Percentiles rank a stretch among this genome's conserved stretches.
Conservation (phyloP, 2,329 filamentous ascomycete species). For the Echinosphaeria canescens region DNA sequence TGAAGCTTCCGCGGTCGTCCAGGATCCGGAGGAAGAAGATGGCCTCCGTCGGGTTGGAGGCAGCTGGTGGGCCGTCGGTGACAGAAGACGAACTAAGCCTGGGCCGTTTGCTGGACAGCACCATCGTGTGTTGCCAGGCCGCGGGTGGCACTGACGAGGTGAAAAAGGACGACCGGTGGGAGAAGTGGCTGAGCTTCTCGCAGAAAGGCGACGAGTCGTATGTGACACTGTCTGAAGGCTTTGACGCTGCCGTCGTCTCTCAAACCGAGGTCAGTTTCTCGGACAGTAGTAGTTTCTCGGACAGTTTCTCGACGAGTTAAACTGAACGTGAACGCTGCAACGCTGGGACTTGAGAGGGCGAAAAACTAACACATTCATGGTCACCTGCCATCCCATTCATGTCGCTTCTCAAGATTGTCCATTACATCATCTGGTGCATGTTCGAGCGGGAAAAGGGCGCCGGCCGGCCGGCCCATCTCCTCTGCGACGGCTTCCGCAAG, state of each 20-base stretch:
- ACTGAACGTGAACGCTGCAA: no score
- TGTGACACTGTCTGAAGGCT: constrained; percentile 25
- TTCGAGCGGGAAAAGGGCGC: constrained; percentile 34
- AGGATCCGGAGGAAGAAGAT: constrained; percentile 38
- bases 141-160: constrained; percentile 6
- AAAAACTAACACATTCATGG: no score
- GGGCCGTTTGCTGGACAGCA: constrained; percentile 41
- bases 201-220: constrained; percentile 37
- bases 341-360: no score
- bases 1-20: constrained; percentile 42
- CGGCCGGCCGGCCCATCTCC: constrained; percentile 44
- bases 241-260: constrained; percentile 21
- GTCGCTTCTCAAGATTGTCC: constrained; percentile 35
- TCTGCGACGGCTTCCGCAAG: constrained; percentile 66
- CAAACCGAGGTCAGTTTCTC: constrained; percentile 39
- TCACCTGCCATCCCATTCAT: neutral
- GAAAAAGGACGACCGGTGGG: constrained; percentile 17
- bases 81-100: constrained; percentile 19
- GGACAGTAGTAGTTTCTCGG: no score
- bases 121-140: constrained; percentile 44
- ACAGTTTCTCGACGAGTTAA: no score
- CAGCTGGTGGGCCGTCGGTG: constrained; percentile 3
- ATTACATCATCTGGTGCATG: constrained; percentile 57
- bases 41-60: constrained; percentile 15
- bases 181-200: constrained; percentile 37